Percentiles rank a stretch among this genome's conserved stretches.
These are phyloP conservation scores for Suhomyces emberorum DNA, from an alignment of 805 yeast genomes.

Conservation along the genomic window DNA sequence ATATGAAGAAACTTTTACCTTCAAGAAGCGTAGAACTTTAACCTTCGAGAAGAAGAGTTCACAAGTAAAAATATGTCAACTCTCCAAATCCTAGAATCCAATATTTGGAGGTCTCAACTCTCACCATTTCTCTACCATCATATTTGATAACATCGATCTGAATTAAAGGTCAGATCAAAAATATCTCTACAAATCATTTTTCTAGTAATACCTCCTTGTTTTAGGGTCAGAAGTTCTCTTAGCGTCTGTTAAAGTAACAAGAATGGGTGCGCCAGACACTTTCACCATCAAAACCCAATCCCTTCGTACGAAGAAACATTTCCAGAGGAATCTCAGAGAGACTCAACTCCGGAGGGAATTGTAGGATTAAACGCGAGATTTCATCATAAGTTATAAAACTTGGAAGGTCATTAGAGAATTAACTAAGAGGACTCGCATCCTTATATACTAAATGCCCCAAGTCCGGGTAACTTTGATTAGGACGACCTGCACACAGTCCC, in stretches of 20 bases:
- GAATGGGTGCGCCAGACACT: constrained; percentile 49
- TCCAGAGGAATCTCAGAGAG: constrained; percentile 34
- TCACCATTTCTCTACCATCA: no score
- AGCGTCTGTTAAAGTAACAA: constrained; percentile 46
- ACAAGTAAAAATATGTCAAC: no score
- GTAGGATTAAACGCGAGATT: constrained; percentile 51
- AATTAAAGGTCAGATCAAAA: no score
- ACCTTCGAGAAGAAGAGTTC: no score
- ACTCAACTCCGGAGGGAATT: constrained; percentile 44
- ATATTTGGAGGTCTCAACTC: no score
- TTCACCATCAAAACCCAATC: constrained; percentile 43
- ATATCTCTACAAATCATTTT: not conserved
- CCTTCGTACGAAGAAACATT: constrained; percentile 28
- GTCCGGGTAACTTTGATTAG: constrained; percentile 21
- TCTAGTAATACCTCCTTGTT: constrained; percentile 2
- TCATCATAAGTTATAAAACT: constrained; percentile 63
- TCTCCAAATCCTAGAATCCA: no score
- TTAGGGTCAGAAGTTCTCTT: constrained; percentile 46
- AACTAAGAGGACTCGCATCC: not conserved
- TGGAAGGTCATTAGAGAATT: constrained; percentile 56
- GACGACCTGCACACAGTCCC: constrained; percentile 1
- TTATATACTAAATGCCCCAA: constrained; percentile 1
- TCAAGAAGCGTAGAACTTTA: no score
- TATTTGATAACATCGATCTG: no score
- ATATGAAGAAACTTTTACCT: no score